Conservation (phyloP, 495 filamentous ascomycete genomes). For the Hyaloscypha hepaticicola region DNA sequence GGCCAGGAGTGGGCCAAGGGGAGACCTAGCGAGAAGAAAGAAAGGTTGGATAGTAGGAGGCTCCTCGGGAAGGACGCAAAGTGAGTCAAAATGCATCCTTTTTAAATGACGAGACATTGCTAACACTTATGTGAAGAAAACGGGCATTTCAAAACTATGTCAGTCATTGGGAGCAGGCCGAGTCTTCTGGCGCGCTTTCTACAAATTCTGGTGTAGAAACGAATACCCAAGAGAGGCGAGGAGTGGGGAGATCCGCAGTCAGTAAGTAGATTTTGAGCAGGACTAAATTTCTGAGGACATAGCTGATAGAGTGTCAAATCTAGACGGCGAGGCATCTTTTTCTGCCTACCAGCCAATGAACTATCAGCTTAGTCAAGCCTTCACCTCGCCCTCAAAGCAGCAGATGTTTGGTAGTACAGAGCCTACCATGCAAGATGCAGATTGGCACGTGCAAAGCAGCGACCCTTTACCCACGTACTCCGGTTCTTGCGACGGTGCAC, state of each 20-base stretch:
- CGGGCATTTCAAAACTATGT: neutral
- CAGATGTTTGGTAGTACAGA: neutral
- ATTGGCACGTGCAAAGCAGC: neutral
- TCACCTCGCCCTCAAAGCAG: neutral
- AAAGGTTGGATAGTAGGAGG: neutral
- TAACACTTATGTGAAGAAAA: neutral
- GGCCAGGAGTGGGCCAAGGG: neutral
- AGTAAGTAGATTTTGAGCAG: too few species aligned
- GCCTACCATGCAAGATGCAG: neutral
- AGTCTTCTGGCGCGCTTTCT: neutral
- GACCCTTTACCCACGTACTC: neutral
- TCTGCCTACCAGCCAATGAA: neutral
- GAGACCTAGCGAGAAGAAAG: neutral
- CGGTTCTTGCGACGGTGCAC: too few species aligned
- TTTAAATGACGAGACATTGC: neutral
- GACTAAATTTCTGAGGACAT: too few species aligned
- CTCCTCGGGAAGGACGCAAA: neutral
- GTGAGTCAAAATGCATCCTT: neutral
- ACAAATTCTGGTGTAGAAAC: too few species aligned
- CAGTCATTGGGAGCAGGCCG: neutral
- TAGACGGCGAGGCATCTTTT: neutral
- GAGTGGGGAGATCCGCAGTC: too few species aligned
- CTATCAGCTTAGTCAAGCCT: neutral
- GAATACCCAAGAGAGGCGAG: too few species aligned
- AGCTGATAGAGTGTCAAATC: neutral